A percentile compares a stretch with the other conserved stretches of the same genome.
phyloP scores from a whole-genome alignment of 768 basidiomycete genomes.

The Sporobolomyces phaffii region DNA sequence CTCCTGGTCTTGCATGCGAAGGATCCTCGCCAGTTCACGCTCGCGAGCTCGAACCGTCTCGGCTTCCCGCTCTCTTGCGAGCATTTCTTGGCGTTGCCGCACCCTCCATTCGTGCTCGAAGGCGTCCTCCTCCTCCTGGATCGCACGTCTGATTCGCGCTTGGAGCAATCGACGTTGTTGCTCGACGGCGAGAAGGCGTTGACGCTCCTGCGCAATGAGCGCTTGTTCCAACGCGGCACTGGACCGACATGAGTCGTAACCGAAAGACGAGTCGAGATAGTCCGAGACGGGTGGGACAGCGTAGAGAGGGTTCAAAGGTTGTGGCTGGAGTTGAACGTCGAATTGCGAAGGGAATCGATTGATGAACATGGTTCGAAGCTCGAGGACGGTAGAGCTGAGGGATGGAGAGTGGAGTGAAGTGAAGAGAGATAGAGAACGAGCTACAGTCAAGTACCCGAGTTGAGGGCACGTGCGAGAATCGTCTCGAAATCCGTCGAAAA shows the following conservation, averaged over 20 bases:
- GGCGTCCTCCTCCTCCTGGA: neutral
- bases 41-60: neutral
- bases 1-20: neutral
- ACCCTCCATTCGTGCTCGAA: neutral
- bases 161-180: neutral
- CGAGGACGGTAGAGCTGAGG: neutral
- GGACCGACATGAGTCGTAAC: neutral
- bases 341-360: neutral
- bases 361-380: neutral
- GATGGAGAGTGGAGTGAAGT: neutral
- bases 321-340: neutral
- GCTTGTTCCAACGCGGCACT: neutral
- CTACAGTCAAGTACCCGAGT: neutral
- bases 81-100: neutral
- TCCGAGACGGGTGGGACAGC: neutral
- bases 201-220: neutral
- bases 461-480: neutral
- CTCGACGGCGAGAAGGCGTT: neutral
- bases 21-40: neutral
- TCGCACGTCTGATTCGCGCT: neutral
- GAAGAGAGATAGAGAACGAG: neutral
- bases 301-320: constrained; percentile 42
- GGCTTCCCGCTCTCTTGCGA: neutral
- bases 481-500: neutral
- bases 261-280: neutral